Conservation (phyloP, 352 stramenopile genomes). For the Phytopythium boreale region DNA sequence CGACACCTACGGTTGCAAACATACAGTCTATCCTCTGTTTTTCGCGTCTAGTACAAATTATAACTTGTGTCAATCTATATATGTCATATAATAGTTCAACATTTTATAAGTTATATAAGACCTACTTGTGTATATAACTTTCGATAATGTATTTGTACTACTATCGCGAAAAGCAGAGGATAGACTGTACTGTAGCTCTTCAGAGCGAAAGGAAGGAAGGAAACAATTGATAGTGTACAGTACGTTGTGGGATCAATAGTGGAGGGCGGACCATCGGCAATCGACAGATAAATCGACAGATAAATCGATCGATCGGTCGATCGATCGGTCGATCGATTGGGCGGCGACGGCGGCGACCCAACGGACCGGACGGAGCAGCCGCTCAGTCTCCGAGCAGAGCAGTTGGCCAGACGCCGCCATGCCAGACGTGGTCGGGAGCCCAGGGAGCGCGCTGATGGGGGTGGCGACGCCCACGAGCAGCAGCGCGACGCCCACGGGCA, state of each 20-base stretch:
- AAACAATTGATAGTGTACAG: neutral
- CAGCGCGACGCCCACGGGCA: conserved; percentile 8
- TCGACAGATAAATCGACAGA: no score
- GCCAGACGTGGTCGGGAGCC: neutral
- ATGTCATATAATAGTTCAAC: no score
- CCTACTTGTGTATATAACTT: no score
- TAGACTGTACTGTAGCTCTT: neutral
- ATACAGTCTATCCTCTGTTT: no score
- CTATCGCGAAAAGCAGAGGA: no score
- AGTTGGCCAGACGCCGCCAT: neutral
- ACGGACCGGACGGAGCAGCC: neutral
- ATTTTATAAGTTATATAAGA: no score
- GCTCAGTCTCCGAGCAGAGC: neutral
- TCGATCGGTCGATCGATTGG: neutral
- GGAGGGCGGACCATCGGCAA: neutral
- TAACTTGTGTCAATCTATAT: no score
- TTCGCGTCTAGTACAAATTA: no score
- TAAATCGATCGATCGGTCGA: neutral
- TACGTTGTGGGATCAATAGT: neutral
- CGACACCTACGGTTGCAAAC: no score
- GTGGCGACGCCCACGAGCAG: conserved; percentile 11
- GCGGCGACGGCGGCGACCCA: neutral
- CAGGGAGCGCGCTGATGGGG: neutral
- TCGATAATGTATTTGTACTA: no score
- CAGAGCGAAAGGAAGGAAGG: neutral